These are phyloP conservation scores for Cicer arietinum DNA, from an alignment of 306 rosid species.

Conservation along the genomic window DNA sequence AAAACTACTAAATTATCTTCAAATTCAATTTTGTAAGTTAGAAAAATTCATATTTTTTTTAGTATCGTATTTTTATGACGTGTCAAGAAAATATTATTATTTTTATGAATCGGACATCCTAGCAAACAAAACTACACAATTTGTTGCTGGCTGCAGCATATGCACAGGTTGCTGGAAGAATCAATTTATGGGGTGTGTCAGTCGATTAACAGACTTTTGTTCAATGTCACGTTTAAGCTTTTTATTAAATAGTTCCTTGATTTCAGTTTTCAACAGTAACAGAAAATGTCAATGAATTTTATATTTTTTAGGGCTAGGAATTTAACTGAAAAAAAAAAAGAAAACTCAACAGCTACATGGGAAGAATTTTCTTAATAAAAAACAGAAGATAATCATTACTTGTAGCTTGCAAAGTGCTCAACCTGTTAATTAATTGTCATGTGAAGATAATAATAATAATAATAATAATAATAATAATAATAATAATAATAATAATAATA, in stretches of 20 bases:
- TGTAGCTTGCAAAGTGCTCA: slow-evolving; percentile 8
- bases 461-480: too few species aligned
- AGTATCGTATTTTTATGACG: too few species aligned
- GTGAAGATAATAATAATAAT: not conserved
- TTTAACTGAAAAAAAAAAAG: too few species aligned
- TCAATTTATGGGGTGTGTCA: slow-evolving; percentile 6
- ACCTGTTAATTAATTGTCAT: slow-evolving; percentile 14
- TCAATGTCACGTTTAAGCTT: too few species aligned
- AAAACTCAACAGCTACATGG: not conserved
- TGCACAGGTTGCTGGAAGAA: slow-evolving; percentile 30
- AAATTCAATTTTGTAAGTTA: too few species aligned
- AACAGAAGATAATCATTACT: not conserved
- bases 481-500: too few species aligned
- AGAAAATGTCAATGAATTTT: slow-evolving; percentile 17
- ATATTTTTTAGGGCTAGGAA: not conserved
- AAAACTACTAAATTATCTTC: too few species aligned
- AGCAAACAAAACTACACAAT: slow-evolving; percentile 4
- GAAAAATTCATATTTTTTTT: too few species aligned
- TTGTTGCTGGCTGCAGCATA: slow-evolving; percentile 19
- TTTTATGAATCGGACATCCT: not conserved
- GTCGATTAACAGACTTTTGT: slow-evolving; percentile 20
- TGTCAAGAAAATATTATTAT: not conserved
- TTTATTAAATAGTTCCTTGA: too few species aligned
- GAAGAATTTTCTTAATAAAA: not conserved
- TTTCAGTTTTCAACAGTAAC: slow-evolving; percentile 8